Evolutionary conservation across 129 eudicot species (phyloP).

Genomic region (Lactuca saligna): DNA sequence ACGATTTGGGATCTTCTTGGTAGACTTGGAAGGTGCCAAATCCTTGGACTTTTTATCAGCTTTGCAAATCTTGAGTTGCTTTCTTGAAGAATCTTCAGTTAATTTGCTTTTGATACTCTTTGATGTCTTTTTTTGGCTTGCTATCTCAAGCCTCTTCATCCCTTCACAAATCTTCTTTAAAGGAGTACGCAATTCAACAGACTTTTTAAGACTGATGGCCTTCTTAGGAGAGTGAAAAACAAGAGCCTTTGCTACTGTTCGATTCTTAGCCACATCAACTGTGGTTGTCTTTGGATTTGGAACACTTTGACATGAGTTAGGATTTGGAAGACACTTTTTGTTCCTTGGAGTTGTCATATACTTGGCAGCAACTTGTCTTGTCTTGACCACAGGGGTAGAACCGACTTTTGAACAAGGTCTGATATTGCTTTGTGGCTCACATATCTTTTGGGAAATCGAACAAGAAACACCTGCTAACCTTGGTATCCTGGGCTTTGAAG

Average conservation of each 20-base stretch:
- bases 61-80: conserved; percentile 21
- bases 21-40: conserved; percentile 14
- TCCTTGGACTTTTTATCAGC: conserved; percentile 25
- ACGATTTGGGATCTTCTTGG: conserved; percentile 18
- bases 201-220: conserved; percentile 41
- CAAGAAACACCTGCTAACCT: conserved; percentile 56
- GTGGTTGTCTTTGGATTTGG: conserved; percentile 54
- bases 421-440: conserved; percentile 38
- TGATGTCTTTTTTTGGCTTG: conserved; percentile 54
- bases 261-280: conserved; percentile 32
- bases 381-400: conserved; percentile 57
- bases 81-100: conserved; percentile 33
- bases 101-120: conserved; percentile 30
- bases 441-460: conserved; percentile 51
- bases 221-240: conserved; percentile 76
- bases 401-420: conserved; percentile 36
- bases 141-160: conserved; percentile 67
- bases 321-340: conserved; percentile 48
- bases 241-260: conserved; percentile 63
- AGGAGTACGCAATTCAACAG: conserved; percentile 64
- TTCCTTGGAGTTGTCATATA: conserved; percentile 91
- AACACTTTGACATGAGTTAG: conserved; percentile 70
- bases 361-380: conserved; percentile 89
- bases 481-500: conserved; percentile 66
- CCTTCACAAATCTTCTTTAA: conserved; percentile 66